Base-by-base conservation (phyloP, 1,284 basidiomycete genomes). In the Ceratorhiza oryzae-sativae region DNA sequence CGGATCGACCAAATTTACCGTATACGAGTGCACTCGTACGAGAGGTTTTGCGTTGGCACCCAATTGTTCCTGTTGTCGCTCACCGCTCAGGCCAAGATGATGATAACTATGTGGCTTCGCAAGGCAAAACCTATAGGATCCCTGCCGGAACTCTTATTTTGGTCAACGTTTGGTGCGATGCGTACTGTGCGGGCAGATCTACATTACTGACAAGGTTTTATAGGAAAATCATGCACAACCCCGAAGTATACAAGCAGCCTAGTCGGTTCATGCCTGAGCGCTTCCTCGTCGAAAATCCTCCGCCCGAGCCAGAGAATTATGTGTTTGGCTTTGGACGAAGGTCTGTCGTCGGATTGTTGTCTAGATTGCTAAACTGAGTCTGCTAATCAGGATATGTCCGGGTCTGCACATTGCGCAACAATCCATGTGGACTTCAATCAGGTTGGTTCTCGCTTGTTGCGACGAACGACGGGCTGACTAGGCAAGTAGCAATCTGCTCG, bases 231-330 rank as follows among this genome's bases (percentile, higher is more conserved):
- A 36, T 98, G 59, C 96, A 98, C 80, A 97, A 99, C 80, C 87
- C 92, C 20, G 84, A 85, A 51, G 89, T 95, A 67, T 99, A 93
- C 85, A 92, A 94, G 36, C 86, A 96, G 71, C 95, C 97, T 1
- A 93, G 96, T 46, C 80, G 82, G 73, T 90, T 98, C 81, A 77
- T 84, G 34, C 97, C 97, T 8, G 96, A 98, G 80, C 90, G 97
- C 75, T 99, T 95, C 95, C 84, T 98, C 60, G 91, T 94, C 77
- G 87, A 90, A 68, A 82, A 88, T 18, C 87, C 89, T 77, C 82
- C 85, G 3, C 62, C 62, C 4, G 27, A 36, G 36, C 62, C 62
- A 18, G 62, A 65, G 39, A 6, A 13, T 23, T 65, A 65, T 46
- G 62, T 32, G 9, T 65, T 65, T 34, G 62, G 62, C 8, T 65